Evolutionary conservation across 352 stramenopile species (phyloP).

Genomic region (Globisporangium okanoganense): DNA sequence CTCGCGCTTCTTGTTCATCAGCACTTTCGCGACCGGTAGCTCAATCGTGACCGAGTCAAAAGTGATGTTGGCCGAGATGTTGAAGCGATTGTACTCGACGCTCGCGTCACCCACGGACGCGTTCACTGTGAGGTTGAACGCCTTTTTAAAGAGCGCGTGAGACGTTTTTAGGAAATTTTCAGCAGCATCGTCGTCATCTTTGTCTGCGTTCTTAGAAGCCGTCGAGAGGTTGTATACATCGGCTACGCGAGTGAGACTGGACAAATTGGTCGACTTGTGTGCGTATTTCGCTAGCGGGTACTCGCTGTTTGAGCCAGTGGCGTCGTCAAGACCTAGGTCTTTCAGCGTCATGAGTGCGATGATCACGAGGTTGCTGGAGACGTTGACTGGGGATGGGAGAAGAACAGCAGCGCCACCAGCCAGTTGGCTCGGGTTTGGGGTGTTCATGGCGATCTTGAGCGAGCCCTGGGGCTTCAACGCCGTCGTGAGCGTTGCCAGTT

Average conservation of each 20-base stretch:
- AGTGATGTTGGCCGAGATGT: constrained; percentile 12
- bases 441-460: constrained; percentile 6
- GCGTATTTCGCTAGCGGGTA: neutral
- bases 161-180: neutral
- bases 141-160: neutral
- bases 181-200: neutral
- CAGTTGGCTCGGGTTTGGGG: neutral
- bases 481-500: neutral
- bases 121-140: neutral
- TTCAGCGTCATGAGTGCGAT: neutral
- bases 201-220: neutral
- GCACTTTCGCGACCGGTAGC: neutral
- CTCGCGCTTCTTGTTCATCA: neutral
- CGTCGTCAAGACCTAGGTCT: neutral
- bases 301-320: neutral
- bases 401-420: neutral
- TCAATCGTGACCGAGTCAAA: constrained; percentile 23
- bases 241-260: neutral
- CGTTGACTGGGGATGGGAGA: neutral
- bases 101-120: neutral
- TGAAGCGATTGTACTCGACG: constrained; percentile 11
- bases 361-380: constrained; percentile 3
- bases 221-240: constrained; percentile 5
- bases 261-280: constrained; percentile 1
- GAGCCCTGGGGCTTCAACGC: neutral